Conservation (phyloP, 2,329 filamentous ascomycete genomes). For the Phoma sp. region DNA sequence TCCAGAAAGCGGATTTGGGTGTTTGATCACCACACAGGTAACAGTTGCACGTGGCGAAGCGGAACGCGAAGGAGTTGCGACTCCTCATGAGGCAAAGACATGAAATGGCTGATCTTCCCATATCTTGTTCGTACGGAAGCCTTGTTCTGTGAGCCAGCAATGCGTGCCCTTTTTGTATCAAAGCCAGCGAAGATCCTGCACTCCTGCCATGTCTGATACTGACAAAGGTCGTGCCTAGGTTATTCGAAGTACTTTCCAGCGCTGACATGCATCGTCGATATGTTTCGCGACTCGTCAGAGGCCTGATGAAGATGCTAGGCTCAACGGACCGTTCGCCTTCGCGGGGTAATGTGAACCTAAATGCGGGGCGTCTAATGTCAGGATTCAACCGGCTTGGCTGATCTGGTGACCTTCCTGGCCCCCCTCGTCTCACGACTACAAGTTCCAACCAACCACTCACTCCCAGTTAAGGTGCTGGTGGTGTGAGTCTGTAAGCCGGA, state of each 20-base stretch:
- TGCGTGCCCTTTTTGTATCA: no score
- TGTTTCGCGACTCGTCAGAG: background rate
- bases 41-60: no score
- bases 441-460: background rate
- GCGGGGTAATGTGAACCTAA: background rate
- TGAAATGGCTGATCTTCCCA: no score
- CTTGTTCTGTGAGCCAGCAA: no score
- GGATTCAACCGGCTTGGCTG: slow-evolving; percentile 16
- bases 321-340: slow-evolving; percentile 5
- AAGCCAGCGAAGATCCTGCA: no score
- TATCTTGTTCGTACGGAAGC: no score
- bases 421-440: background rate
- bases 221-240: no score
- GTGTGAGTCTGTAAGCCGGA: background rate
- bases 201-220: no score
- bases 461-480: background rate
- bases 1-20: background rate
- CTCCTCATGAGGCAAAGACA: no score
- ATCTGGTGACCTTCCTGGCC: background rate
- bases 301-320: background rate
- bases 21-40: background rate
- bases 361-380: slow-evolving; percentile 2
- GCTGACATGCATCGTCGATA: background rate
- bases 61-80: no score
- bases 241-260: background rate